Evolutionary conservation across 805 yeast species (phyloP), one percentile per base, ranked within the genome.

Genomic region (Lachancea quebecensis): DNA sequence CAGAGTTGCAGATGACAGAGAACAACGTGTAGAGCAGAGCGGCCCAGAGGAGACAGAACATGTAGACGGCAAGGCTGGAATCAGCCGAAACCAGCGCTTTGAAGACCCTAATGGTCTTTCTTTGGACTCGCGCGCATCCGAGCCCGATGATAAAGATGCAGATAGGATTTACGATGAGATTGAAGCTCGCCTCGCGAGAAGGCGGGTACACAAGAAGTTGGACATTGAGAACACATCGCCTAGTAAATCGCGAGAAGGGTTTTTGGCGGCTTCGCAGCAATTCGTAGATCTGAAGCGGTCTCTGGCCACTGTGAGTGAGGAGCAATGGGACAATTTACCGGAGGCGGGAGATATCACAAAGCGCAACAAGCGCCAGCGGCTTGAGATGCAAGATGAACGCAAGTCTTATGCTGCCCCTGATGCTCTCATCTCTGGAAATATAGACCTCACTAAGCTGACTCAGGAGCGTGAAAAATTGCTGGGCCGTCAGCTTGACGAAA

Each of bases 331-430:
- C 4, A 73, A 70, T 49, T 58, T 91, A 3, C 98, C 98, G 0
- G 96, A 88, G 50, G 93, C 87, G 1, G 85, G 88, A 1, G 98
- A 91, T 62, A 69, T 86, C 56, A 93, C 99, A 0, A 74, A 80
- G 56, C 71, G 78, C 46, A 88, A 88, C 63, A 87, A 89, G 53
- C 67, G 98, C 45, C 68, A 75, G 40, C 68, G 96, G 44, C 62
- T 79, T 37, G 71, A 79, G 44, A 75, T 77, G 39, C 83, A 81
- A 56, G 73, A 70, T 53, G 77, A 77, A 47, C 80, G 81, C 50
- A 68, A 96, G 48, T 78, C 76, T 35, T 91, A 88, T 59, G 88
- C 95, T 9, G 85, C 85, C 2, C 93, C 96, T 0, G 97, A 91
- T 60, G 59, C 78, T 1, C 62, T 87, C 6, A 54, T 84, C 2